Evolutionary conservation across 129 eudicot genomes (phyloP).

Genomic region (Flaveria bidentis): DNA sequence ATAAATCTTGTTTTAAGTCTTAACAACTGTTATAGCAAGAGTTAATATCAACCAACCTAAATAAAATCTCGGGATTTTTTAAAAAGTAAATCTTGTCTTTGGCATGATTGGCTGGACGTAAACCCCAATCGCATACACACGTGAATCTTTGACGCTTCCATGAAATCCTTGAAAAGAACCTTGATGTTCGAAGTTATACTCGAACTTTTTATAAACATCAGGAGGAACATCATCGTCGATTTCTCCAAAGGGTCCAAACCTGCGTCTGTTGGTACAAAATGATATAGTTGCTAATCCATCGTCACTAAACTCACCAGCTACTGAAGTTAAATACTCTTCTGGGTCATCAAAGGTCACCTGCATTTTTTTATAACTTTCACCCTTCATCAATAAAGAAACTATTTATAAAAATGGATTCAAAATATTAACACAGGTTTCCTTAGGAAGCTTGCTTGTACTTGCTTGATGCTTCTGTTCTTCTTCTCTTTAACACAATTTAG

Average conservation of each 20-base stretch:
- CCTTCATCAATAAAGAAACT: neutral
- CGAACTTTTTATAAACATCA: neutral
- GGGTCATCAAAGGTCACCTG: slow-evolving; percentile 27
- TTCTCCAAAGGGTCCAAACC: slow-evolving; percentile 23
- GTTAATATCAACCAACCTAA: no score
- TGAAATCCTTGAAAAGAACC: neutral
- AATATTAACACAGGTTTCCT: no score
- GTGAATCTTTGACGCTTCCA: neutral
- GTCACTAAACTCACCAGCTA: slow-evolving; percentile 1
- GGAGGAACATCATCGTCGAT: neutral
- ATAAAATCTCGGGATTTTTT: no score
- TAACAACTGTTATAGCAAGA: no score
- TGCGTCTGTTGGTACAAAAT: slow-evolving; percentile 24
- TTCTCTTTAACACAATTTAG: no score
- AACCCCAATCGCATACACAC: neutral
- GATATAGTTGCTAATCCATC: neutral
- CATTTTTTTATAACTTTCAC: neutral
- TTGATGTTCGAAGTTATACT: neutral
- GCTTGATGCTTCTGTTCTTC: no score
- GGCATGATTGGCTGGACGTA: neutral
- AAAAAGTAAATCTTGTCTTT: no score
- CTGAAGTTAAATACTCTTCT: slow-evolving; percentile 13
- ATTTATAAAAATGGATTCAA: no score
- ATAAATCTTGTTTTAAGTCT: no score
- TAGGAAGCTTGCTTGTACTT: no score